phyloP scores from a whole-genome alignment of 306 rosid species.

The cucumber (Cucumis sativus) region DNA sequence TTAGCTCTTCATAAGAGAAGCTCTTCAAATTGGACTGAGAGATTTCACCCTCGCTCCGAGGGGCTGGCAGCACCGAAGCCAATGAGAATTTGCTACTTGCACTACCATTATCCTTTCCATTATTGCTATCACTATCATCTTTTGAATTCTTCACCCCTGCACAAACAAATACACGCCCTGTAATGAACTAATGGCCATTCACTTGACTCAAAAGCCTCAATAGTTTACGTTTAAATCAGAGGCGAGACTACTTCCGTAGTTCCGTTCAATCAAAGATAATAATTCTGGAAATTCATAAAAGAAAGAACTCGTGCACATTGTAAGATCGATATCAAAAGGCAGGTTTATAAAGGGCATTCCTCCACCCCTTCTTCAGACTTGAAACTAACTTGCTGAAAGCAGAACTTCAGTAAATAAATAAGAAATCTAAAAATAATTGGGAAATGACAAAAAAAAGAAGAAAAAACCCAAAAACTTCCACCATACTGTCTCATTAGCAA shows the following conservation, averaged over 20 bases:
- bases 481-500: background rate
- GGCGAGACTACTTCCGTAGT: background rate
- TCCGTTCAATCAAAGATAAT: background rate
- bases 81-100: slow-evolving; percentile 19
- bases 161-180: slow-evolving; percentile 5
- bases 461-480: background rate
- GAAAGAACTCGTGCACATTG: background rate
- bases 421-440: background rate
- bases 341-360: background rate
- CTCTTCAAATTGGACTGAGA: slow-evolving; percentile 23
- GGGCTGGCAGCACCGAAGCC: slow-evolving; percentile 12
- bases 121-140: slow-evolving; percentile 14
- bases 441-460: background rate
- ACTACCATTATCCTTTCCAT: slow-evolving; percentile 16
- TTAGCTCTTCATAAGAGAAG: slow-evolving; percentile 25
- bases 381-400: background rate
- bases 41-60: slow-evolving; percentile 32
- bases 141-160: slow-evolving; percentile 36
- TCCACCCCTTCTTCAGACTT: background rate
- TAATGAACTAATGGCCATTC: background rate
- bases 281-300: background rate
- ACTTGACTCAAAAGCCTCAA: background rate
- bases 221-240: background rate
- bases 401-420: background rate
- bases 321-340: background rate